Percentiles rank a stretch among this genome's conserved stretches.
Evolutionary conservation across 306 rosid species (phyloP).

Genomic region (Prosopis cineraria): DNA sequence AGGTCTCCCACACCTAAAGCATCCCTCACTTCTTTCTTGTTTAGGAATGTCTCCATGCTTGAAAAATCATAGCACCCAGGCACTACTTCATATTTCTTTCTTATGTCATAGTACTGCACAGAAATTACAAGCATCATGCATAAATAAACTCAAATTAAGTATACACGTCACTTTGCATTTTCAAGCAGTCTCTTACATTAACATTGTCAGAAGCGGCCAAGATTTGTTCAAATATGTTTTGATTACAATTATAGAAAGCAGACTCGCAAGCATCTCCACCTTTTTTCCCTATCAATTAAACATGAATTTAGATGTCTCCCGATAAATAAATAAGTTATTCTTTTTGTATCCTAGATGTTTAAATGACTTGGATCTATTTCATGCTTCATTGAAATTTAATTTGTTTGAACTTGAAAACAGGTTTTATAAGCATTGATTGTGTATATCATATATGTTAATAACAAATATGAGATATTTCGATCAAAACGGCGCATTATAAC

Average conservation of each 20-base stretch:
- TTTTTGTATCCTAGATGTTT: background rate
- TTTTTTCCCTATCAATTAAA: conserved; percentile 49
- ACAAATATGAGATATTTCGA: no score
- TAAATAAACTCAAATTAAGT: background rate
- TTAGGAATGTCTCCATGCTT: conserved; percentile 68
- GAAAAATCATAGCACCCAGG: conserved; percentile 79
- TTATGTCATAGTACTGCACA: conserved; percentile 84
- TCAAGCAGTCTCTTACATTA: conserved; percentile 56
- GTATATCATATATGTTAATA: no score
- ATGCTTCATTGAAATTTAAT: no score
- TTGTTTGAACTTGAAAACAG: no score
- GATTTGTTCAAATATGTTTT: conserved; percentile 51
- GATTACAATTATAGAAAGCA: conserved; percentile 47
- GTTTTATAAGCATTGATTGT: no score
- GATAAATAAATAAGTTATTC: background rate
- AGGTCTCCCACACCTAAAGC: conserved; percentile 83
- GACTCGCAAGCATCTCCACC: conserved; percentile 61
- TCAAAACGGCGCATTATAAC: no score
- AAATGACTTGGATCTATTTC: no score
- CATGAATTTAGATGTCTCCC: background rate
- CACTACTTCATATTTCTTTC: conserved; percentile 67
- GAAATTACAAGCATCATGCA: background rate
- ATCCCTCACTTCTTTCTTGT: conserved; percentile 58
- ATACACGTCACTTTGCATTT: background rate
- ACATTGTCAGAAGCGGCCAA: conserved; percentile 38